Evolutionary conservation across 805 yeast species (phyloP).

Genomic region (Wickerhamomyces rabaulensis): DNA sequence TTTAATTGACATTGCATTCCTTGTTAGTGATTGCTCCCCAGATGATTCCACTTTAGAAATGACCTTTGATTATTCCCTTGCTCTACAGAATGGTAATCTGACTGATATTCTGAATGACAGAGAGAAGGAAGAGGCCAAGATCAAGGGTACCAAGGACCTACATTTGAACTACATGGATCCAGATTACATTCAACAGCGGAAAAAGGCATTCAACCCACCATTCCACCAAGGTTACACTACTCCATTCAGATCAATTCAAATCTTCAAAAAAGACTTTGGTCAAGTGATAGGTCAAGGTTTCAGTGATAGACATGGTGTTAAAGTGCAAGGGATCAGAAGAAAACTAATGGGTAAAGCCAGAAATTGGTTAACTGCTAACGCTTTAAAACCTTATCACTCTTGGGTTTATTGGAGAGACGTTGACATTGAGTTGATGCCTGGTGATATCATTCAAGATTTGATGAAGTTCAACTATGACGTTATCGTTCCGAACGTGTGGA

Average conservation of each 20-base stretch:
- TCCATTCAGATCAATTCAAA: constrained; percentile 75
- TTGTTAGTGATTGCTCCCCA: constrained; percentile 74
- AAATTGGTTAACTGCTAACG: constrained; percentile 73
- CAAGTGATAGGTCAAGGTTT: constrained; percentile 83
- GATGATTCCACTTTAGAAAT: constrained; percentile 62
- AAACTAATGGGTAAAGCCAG: constrained; percentile 85
- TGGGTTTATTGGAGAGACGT: constrained; percentile 94
- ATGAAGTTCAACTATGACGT: constrained; percentile 70
- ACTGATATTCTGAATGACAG: constrained; percentile 38
- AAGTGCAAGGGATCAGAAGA: constrained; percentile 79
- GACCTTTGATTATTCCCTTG: constrained; percentile 57
- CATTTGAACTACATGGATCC: constrained; percentile 68
- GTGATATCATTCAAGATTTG: constrained; percentile 65
- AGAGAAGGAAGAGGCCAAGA: constrained; percentile 32
- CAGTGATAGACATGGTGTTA: constrained; percentile 77
- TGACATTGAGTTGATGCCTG: constrained; percentile 79
- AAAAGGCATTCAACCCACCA: constrained; percentile 59
- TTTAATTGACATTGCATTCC: constrained; percentile 72
- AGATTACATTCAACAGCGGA: constrained; percentile 51
- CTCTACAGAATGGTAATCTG: constrained; percentile 67
- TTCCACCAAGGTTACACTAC: constrained; percentile 55
- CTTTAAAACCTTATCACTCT: constrained; percentile 76
- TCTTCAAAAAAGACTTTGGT: constrained; percentile 79
- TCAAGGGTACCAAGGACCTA: constrained; percentile 54
- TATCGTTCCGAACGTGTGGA: constrained; percentile 87